phyloP scores from a whole-genome alignment of 331 rosid genomes.

The Rosa hybrid region DNA sequence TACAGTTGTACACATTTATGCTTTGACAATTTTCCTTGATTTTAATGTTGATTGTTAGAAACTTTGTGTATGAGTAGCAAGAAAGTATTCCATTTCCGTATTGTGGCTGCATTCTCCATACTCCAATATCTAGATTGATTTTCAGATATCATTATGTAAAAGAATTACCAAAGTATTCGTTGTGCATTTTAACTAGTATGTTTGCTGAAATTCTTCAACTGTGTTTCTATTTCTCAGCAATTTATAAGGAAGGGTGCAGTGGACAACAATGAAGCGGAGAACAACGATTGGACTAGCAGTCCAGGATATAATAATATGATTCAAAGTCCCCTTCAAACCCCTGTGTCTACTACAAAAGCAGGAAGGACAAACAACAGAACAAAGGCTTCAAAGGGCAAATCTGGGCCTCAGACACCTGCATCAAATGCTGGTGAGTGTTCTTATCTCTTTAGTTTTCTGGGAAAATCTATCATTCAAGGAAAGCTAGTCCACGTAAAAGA shows the following conservation, averaged over 20 bases:
- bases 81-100: neutral
- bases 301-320: constrained; percentile 46
- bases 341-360: constrained; percentile 70
- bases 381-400: constrained; percentile 62
- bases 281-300: constrained; percentile 50
- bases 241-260: constrained; percentile 58
- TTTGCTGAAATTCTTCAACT: constrained; percentile 18
- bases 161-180: neutral
- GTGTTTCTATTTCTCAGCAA: constrained; percentile 50
- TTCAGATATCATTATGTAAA: neutral
- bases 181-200: constrained; percentile 14
- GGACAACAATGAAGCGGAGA: constrained; percentile 48
- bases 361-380: constrained; percentile 61
- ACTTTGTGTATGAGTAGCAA: neutral
- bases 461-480: constrained; percentile 1
- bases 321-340: constrained; percentile 64
- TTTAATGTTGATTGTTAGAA: neutral
- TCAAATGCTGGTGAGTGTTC: constrained; percentile 64
- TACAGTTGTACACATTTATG: neutral
- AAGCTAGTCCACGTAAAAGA: neutral
- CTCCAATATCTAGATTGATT: neutral
- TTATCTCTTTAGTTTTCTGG: constrained; percentile 17
- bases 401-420: constrained; percentile 73
- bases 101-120: neutral
- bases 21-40: neutral